Base-by-base conservation (phyloP, 768 basidiomycete genomes). In the Calocybe indica region DNA sequence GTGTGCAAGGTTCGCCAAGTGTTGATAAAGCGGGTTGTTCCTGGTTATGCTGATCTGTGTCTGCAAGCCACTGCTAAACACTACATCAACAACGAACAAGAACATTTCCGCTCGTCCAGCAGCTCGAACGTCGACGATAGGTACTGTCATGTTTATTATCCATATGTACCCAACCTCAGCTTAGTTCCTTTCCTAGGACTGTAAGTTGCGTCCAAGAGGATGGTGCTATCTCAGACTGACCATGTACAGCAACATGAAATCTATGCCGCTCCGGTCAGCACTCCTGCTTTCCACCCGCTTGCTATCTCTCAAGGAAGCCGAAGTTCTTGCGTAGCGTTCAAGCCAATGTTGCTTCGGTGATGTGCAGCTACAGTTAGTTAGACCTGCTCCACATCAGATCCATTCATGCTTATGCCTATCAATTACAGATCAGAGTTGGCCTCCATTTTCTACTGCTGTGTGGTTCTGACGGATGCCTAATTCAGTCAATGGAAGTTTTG, bases 301-400 rank as follows among this genome's bases (percentile, higher is more conserved):
- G 22, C 22, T 22, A 22, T 22, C 22, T 22, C 22, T 38, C 43
- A 31, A 45, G 30, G 37, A 11, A 10, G 31, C 22, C 32, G 11
- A 43, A 72, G 66, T 79, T 79, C 57, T 55, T 83, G 55, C 76
- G 78, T 37, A 73, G 78, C 13, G 78, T 85, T 3, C 75, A 78
- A 60, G 83, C 83, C 8, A 78, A 79, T 47, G 83, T 83, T 8
- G 78, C 83, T 1, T 60, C 80, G 4, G 72, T 85, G 46, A 83
- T 83, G 82, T 83, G 82, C 60, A 79, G 78, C 50, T 82, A 82
- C 54, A 81, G 77, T 73, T 40, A 29, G 14, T 22, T 15, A 34
- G 48, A 40, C 31, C 4, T 22, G 22, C 22, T 22, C 22, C 22
- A 22, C 22, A 4, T 22, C 22, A 22, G 22, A 22, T 22, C 15